Evolutionary conservation across 345 rosid species (phyloP), one percentile per base, ranked within the genome.

Genomic region (Jatropha curcas): DNA sequence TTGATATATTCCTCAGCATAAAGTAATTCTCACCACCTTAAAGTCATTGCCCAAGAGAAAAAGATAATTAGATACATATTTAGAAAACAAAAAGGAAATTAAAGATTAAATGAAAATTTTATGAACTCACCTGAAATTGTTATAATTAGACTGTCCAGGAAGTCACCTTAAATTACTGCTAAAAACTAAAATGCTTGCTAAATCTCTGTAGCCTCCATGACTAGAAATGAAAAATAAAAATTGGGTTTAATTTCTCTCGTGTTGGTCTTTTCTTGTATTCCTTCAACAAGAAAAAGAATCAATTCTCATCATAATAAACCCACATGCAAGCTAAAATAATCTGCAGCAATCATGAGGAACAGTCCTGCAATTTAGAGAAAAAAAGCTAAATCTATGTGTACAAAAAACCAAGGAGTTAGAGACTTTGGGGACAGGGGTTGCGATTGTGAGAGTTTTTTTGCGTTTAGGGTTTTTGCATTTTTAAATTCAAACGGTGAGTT

Each of bases 1-100:
- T 77, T 28, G 82, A 75, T 75, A 86, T 83, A 61, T 82, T 83
- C 80, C 86, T 82, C 61, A 88, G 83, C 89, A 86, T 82, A 55
- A 37, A 37, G 58, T 30, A 35, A 50, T 60, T 27, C 28, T 51
- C 31, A 41, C 19, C 60, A 35, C 35, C 19, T 25, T 65, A 24
- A n/a, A 31, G n/a, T 7, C 31, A 19, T 56, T 65, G 50, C 22
- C 37, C 64, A 51, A 48, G 3, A 68, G 9, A 41, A 68, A n/a
- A 17, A 39, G 4, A 11, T n/a, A 52, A 65, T n/a, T 14, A 57
- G 43, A 30, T 41, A 17, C 60, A 37, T 4, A 46, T 16, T 75
- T 28, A 12, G 20, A n/a, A 35, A 4, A n/a, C n/a, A n/a, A 2
- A 37, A 1, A 50, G 7, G 41, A 37, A 37, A 11, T 0, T 13